Percentiles rank a stretch among this genome's conserved stretches.
Evolutionary conservation across 148 eudicot species (phyloP).

Genomic region (Rhododendron vialii): DNA sequence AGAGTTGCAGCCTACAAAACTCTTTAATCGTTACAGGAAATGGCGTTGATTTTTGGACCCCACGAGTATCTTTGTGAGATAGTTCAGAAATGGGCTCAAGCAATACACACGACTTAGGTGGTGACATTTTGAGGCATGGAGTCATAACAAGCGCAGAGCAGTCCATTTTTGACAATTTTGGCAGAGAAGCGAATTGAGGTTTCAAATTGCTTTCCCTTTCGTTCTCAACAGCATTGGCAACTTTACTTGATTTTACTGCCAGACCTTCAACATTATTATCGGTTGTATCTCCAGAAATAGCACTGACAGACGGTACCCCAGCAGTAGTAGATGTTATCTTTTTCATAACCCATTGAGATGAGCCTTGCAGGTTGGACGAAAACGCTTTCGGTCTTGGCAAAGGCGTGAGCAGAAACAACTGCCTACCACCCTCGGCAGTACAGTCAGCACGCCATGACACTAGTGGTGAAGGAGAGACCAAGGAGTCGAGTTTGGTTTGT

Average conservation of each 20-base stretch:
- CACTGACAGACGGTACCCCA: background rate
- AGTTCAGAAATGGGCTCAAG: slow-evolving; percentile 55
- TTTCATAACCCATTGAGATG: slow-evolving; percentile 32
- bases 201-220: slow-evolving; percentile 22
- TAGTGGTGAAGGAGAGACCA: slow-evolving; percentile 95
- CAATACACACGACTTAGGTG: slow-evolving; percentile 51
- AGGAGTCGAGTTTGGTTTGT: slow-evolving; percentile 42
- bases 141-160: slow-evolving; percentile 41
- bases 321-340: slow-evolving; percentile 4
- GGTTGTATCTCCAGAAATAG: slow-evolving; percentile 13
- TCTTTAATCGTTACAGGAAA: slow-evolving; percentile 42
- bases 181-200: slow-evolving; percentile 27
- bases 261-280: slow-evolving; percentile 16
- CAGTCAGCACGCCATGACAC: slow-evolving; percentile 85
- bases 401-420: slow-evolving; percentile 83
- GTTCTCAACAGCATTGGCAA: slow-evolving; percentile 17
- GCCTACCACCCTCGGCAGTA: slow-evolving; percentile 56
- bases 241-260: slow-evolving; percentile 17
- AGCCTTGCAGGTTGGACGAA: slow-evolving; percentile 34
- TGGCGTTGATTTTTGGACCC: slow-evolving; percentile 56
- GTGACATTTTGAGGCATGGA: slow-evolving; percentile 66
- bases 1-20: slow-evolving; percentile 29
- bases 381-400: slow-evolving; percentile 46
- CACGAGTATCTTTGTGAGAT: slow-evolving; percentile 22
- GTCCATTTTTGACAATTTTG: slow-evolving; percentile 19